Evolutionary conservation across 768 basidiomycete genomes (phyloP), one percentile per base, ranked within the genome.

Genomic region (Inosperma sp.): DNA sequence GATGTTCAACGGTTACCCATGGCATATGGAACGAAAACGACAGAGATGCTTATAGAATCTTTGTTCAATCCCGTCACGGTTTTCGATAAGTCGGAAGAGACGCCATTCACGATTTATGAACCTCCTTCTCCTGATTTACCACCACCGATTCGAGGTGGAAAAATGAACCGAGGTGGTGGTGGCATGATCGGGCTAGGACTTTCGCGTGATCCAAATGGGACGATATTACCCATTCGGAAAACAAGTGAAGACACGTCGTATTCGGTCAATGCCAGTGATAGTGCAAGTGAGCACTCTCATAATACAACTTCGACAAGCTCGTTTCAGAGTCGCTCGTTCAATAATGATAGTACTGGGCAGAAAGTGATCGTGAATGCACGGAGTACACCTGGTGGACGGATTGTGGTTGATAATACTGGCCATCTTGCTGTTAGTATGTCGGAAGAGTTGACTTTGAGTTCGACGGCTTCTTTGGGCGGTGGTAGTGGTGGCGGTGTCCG

Each of bases 11-110:
- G 67, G 26, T 72, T 86, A 6, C 81, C 81, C 2, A 61, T 68
- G 14, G 76, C 79, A 3, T 74, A 77, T 54, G 82, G 84, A 1
- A 76, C 82, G 2, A 77, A 78, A 44, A 79, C 81, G 12, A 89
- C 87, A 0, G 86, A 87, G 62, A 72, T 73, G 30, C 73, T 91
- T 34, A 89, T 90, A 60, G 88, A 91, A 49, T 81, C 85, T 5
- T 63, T 91, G 21, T 91, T 91, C 63, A 91, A 91, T 58, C 88
- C 88, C 2, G 73, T 74, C 2, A 75, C 72, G 2, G 78, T 78
- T 7, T 69, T 68, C 2, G 71, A 74, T 34, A 60, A 58, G 54
- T 57, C 58, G 14, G 60, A 65, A 29, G 69, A 73, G 51, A 68
- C 64, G 33, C 77, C 75, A 13, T 76, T 78, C 54, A 76, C 74